Conservation (phyloP, 441 rosid genomes). For the Bocquillonia castaneifolia region DNA sequence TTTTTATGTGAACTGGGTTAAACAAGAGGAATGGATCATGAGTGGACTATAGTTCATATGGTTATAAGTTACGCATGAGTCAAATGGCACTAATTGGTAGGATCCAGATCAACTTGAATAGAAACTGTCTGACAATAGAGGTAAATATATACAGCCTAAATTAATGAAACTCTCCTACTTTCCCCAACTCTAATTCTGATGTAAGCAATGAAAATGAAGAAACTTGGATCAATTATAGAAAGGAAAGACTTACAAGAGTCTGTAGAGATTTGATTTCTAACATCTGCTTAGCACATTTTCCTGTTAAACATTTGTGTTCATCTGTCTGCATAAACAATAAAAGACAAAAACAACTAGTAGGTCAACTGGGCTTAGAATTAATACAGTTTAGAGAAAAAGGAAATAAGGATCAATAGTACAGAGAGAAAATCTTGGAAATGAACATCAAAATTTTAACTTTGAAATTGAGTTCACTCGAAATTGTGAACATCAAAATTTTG, state of each 20-base stretch:
- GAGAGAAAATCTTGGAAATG: neutral
- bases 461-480: neutral
- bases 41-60: neutral
- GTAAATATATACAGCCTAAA: neutral
- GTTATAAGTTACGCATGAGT: neutral
- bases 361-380: too few relatives aligned
- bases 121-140: neutral
- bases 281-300: constrained; percentile 56
- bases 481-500: neutral
- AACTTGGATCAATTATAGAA: constrained; percentile 10
- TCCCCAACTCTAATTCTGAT: constrained; percentile 7
- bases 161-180: neutral
- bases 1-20: neutral
- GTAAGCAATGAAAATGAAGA: neutral
- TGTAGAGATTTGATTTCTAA: constrained; percentile 64
- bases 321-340: constrained; percentile 50
- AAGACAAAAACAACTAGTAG: neutral
- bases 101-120: neutral
- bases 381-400: neutral
- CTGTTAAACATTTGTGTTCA: constrained; percentile 53
- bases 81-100: neutral
- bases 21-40: neutral
- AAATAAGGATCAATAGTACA: neutral
- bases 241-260: constrained; percentile 43
- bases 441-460: neutral